Percentiles rank a stretch among this genome's conserved stretches.
Evolutionary conservation across 1,284 basidiomycete species (phyloP).

Genomic region (Ceratobasidium sp.): DNA sequence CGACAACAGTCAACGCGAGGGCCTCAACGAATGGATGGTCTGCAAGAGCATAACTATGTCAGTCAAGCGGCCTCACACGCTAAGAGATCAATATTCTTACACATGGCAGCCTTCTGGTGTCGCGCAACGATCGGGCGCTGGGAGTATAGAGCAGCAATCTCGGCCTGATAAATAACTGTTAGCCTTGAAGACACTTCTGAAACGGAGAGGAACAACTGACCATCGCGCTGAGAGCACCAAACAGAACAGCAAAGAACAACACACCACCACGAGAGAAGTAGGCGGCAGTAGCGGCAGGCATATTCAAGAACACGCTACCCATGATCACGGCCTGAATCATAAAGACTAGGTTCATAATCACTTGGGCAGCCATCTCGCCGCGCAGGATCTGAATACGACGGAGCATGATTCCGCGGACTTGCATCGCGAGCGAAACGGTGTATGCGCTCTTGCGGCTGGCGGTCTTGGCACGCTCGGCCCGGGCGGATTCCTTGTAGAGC

Average conservation of each 20-base stretch:
- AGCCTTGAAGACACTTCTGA: neutral
- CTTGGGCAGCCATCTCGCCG: conserved; percentile 59
- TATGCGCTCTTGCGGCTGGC: conserved; percentile 53
- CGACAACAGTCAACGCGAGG: conserved; percentile 72
- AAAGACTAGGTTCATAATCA: conserved; percentile 40
- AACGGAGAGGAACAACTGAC: conserved; percentile 1
- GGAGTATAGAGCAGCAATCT: conserved; percentile 73
- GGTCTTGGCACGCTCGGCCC: conserved; percentile 57
- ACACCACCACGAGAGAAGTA: conserved; percentile 82
- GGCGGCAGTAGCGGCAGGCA: conserved; percentile 65
- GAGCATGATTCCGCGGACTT: conserved; percentile 68
- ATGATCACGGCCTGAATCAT: conserved; percentile 68
- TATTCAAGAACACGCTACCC: conserved; percentile 76
- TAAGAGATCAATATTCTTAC: neutral
- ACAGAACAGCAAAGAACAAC: conserved; percentile 54
- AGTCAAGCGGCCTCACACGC: neutral
- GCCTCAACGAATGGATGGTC: conserved; percentile 70
- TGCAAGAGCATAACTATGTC: neutral
- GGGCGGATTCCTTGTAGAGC: conserved; percentile 58
- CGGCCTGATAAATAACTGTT: conserved; percentile 50
- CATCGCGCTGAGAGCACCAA: conserved; percentile 55
- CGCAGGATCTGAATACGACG: conserved; percentile 71
- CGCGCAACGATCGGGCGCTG: conserved; percentile 75
- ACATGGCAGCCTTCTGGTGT: conserved; percentile 64
- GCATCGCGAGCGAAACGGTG: conserved; percentile 58